Percentiles rank a stretch among this genome's conserved stretches.
Conservation (phyloP, 2,329 filamentous ascomycete genomes). For the Nannizziopsis arthrosporioides region DNA sequence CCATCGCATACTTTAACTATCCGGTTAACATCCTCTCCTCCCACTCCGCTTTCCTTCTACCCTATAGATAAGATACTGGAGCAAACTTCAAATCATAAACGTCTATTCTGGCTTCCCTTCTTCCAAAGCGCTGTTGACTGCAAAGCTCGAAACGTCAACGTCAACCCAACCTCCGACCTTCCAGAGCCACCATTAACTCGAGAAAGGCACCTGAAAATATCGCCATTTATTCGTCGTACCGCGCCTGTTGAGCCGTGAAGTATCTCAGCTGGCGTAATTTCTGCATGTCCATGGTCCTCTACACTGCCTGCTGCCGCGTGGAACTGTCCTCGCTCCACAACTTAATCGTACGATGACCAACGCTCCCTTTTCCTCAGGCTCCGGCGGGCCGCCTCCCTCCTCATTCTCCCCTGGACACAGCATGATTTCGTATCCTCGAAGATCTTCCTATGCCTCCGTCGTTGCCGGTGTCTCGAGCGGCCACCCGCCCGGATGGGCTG, state of each 20-base stretch:
- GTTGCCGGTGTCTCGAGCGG: conserved; percentile 41
- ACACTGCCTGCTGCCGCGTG: not conserved
- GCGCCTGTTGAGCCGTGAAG: not conserved
- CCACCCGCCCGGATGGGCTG: conserved; percentile 31
- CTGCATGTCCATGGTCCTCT: conserved; percentile 2
- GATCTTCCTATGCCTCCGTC: conserved; percentile 52
- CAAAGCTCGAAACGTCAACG: not conserved
- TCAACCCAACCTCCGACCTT: not conserved
- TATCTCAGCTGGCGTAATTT: not conserved
- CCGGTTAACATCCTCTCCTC: no score
- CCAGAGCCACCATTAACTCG: no score
- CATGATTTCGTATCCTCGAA: conserved; percentile 36
- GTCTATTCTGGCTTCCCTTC: not conserved
- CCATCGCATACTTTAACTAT: no score
- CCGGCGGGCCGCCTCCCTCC: conserved; percentile 32
- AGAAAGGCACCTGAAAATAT: not conserved
- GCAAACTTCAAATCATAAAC: no score
- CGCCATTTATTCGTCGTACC: not conserved
- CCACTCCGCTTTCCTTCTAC: no score
- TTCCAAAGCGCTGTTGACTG: not conserved
- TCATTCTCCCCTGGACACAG: conserved; percentile 25
- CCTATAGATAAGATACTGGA: no score
- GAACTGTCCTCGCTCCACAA: not conserved
- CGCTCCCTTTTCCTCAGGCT: conserved; percentile 30
- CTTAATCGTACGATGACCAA: conserved; percentile 31